phyloP scores from a whole-genome alignment of 2,329 filamentous ascomycete genomes.

The Botryotinia convoluta region DNA sequence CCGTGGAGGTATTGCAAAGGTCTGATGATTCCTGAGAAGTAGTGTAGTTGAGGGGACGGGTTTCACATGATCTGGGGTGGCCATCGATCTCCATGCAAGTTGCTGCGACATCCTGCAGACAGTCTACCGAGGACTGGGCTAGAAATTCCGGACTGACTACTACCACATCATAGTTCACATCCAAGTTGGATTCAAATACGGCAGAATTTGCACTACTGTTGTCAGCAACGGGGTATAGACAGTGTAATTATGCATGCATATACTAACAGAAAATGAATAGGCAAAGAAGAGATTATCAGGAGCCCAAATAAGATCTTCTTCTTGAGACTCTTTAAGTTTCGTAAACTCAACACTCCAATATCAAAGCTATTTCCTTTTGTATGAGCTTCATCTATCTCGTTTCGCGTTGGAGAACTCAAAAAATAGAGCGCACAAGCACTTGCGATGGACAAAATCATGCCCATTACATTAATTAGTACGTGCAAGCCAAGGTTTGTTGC shows the following conservation, averaged over 20 bases:
- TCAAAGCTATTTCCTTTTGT: constrained; percentile 42
- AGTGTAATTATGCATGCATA: not conserved
- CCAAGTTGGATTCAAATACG: constrained; percentile 27
- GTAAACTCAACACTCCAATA: constrained; percentile 45
- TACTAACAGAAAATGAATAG: constrained; percentile 34
- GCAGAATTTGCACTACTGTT: constrained; percentile 27
- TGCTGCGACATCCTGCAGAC: constrained; percentile 12
- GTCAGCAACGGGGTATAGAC: not conserved
- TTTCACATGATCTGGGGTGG: constrained; percentile 11
- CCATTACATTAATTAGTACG: constrained; percentile 48
- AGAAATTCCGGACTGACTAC: constrained; percentile 27
- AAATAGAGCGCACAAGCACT: constrained; percentile 50
- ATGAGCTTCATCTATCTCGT: constrained; percentile 50
- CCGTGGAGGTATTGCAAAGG: constrained; percentile 3
- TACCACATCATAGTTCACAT: constrained; percentile 29
- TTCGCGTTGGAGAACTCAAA: constrained; percentile 48
- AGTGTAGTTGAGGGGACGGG: not conserved
- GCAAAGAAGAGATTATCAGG: constrained; percentile 27
- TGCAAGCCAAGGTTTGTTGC: constrained; percentile 39
- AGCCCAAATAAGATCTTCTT: constrained; percentile 26
- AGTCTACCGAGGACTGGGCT: not conserved
- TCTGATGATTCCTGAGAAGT: not conserved
- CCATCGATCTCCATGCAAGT: constrained; percentile 21
- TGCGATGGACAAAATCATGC: constrained; percentile 45
- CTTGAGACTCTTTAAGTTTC: constrained; percentile 39